Evolutionary conservation across 139 green algal genomes (phyloP).

Genomic region (Ulvella scutata): DNA sequence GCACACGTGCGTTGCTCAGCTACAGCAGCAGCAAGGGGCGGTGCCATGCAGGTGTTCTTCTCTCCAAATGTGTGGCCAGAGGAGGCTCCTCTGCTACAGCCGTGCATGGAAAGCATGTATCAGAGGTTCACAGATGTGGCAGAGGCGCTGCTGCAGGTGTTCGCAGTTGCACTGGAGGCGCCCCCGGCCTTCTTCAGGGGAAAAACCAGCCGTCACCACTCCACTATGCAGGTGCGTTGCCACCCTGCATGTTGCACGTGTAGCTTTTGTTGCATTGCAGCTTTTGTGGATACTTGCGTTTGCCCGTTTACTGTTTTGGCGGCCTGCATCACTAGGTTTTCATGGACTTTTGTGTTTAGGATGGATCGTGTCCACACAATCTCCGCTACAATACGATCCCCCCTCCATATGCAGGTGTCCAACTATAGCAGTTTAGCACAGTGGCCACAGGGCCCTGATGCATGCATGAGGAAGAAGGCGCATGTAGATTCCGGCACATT

Average conservation of each 20-base stretch:
- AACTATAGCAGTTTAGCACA: conserved; percentile 13
- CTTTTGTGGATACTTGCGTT: no score
- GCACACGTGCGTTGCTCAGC: no score
- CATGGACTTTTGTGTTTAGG: neutral
- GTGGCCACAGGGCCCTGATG: neutral
- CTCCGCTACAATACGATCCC: neutral
- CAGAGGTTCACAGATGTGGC: neutral
- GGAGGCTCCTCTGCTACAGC: conserved; percentile 2
- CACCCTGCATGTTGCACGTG: no score
- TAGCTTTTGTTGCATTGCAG: no score
- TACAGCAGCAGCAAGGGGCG: neutral
- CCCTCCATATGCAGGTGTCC: conserved; percentile 5
- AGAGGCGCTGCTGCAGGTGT: conserved; percentile 5
- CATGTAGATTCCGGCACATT: conserved; percentile 14
- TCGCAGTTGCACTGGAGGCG: conserved; percentile 12
- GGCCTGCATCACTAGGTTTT: no score
- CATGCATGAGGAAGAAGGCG: conserved; percentile 19
- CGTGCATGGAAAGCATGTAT: conserved; percentile 8
- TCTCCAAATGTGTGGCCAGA: conserved; percentile 7
- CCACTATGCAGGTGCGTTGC: conserved; percentile 16
- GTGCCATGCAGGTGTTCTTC: conserved; percentile 15
- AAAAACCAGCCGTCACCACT: neutral
- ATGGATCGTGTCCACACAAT: no score
- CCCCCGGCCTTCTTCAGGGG: neutral
- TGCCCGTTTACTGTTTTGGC: no score